These are phyloP conservation scores for Zoysia japonica DNA, from an alignment of 176 grass and related monocot species.

Conservation along the genomic window DNA sequence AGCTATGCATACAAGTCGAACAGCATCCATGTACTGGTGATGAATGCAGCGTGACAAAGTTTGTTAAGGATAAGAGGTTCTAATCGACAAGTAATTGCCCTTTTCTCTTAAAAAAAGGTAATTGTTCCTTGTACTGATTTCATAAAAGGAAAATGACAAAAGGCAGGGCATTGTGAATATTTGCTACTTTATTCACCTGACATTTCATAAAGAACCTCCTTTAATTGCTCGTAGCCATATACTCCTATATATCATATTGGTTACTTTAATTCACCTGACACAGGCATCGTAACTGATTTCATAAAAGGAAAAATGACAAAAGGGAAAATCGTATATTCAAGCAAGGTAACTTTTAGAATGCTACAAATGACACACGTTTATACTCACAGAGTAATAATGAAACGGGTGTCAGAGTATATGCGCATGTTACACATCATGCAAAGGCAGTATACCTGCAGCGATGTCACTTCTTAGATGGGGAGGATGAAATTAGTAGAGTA, in stretches of 20 bases:
- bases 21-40: neutral
- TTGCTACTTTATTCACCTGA: no score
- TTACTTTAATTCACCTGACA: neutral
- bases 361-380: neutral
- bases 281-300: neutral
- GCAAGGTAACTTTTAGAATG: conserved; percentile 1
- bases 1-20: neutral
- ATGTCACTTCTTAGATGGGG: conserved; percentile 33
- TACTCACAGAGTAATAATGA: neutral
- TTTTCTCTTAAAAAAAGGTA: no score
- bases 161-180: no score
- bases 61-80: neutral
- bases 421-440: neutral
- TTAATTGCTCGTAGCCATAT: no score
- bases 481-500: conserved; percentile 5
- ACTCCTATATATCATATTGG: no score
- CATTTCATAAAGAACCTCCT: no score
- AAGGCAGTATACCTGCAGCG: conserved; percentile 30
- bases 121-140: no score
- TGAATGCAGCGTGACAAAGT: neutral
- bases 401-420: neutral
- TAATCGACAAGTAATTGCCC: neutral
- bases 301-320: conserved; percentile 4
- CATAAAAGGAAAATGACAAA: no score
- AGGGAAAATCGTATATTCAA: neutral